Base-by-base conservation (phyloP, 805 yeast genomes). In the Candida railenensis region DNA sequence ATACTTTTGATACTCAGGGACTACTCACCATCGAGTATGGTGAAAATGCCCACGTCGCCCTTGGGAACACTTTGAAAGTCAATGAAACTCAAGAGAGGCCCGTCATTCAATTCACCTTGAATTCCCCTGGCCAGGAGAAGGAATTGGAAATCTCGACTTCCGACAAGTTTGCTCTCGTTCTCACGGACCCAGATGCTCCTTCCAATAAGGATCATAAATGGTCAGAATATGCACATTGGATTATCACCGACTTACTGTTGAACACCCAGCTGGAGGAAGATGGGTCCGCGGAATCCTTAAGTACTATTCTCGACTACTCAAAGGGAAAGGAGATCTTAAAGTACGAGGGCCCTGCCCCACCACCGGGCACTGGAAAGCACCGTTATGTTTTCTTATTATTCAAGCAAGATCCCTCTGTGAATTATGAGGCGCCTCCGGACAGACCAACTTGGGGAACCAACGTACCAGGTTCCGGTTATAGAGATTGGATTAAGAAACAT, bases 101-200 rank as follows among this genome's bases (percentile, higher is more conserved):
- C 32, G 55, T 63, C 28, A 72, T 90, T 47, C 85, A 84, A 52
- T 82, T 87, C 66, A 80, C 90, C 14, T 69, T 82, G 51, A 73
- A 76, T 53, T 67, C 76, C 34, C 71, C 76, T 15, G 67, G 71
- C 34, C 65, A 69, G 45, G 74, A 76, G 37, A 60, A 65, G 18
- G 74, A 72, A 32, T 55, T 74, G 52, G 74, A 71, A 51, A 67
- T 77, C 34, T 58, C 68, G 14, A 54, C 64, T 20, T 63, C 73
- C 21, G 85, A 82, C 53, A 66, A 76, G 43, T 90, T 86, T 67
- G 81, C 94, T 9, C 68, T 91, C 53, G 87, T 87, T 2, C 55
- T 90, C 53, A 91, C 97, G 5, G 97, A 90, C 65, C 97, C 97
- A 1, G 97, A 90, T 71, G 97, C 97, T 5, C 97, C 97, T 12